Conservation (phyloP, 768 basidiomycete species). For the Boletus pseudo-olivaceus region DNA sequence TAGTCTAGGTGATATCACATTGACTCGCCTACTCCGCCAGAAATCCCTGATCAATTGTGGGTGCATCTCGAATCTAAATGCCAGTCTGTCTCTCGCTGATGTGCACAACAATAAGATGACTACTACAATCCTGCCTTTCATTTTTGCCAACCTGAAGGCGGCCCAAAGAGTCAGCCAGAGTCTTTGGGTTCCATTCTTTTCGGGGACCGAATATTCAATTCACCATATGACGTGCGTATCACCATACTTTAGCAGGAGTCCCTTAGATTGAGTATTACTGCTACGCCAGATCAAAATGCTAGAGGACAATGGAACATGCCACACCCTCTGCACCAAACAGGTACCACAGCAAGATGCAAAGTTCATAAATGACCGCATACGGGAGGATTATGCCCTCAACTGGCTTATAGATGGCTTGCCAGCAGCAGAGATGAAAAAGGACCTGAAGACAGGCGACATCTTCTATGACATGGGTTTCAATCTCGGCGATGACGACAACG, state of each 20-base stretch:
- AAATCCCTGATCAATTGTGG: slow-evolving; percentile 90
- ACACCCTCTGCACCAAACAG: slow-evolving; percentile 60
- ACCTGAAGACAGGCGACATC: slow-evolving; percentile 71
- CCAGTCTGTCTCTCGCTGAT: slow-evolving; percentile 2
- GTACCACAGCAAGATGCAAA: slow-evolving; percentile 71
- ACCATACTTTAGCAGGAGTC: neutral
- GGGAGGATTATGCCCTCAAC: slow-evolving; percentile 89
- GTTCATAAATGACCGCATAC: slow-evolving; percentile 89
- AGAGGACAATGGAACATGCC: slow-evolving; percentile 70
- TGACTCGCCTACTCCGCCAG: slow-evolving; percentile 36
- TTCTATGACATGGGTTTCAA: slow-evolving; percentile 96
- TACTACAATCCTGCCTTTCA: slow-evolving; percentile 86
- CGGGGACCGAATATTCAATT: slow-evolving; percentile 91
- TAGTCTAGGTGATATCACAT: neutral
- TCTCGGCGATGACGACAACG: slow-evolving; percentile 70
- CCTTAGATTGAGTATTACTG: slow-evolving; percentile 6
- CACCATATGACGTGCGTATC: slow-evolving; percentile 76
- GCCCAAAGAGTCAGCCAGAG: slow-evolving; percentile 73
- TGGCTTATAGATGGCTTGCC: slow-evolving; percentile 95
- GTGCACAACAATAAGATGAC: slow-evolving; percentile 56
- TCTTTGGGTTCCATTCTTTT: slow-evolving; percentile 93
- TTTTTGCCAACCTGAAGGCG: slow-evolving; percentile 80
- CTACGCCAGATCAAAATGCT: slow-evolving; percentile 74
- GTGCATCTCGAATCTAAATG: neutral
- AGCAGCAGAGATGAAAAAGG: slow-evolving; percentile 87